Percentiles rank a stretch among this genome's conserved stretches.
Conservation (phyloP, 106 monocot genomes). For the Cymbidium sinense region DNA sequence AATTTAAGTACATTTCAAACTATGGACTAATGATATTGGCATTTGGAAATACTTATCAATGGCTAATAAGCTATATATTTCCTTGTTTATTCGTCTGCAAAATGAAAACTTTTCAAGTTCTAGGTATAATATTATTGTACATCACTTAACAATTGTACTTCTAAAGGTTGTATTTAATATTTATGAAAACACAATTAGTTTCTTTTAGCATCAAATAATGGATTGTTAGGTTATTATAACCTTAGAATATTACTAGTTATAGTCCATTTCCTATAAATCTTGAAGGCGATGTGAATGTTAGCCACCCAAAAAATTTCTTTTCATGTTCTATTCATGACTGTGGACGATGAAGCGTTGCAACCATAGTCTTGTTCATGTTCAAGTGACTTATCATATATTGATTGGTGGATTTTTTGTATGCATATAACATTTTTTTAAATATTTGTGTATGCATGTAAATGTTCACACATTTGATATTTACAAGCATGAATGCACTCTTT, state of each 20-base stretch:
- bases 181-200: not conserved
- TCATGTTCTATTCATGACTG: not conserved
- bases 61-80: not conserved
- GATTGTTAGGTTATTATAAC: not conserved
- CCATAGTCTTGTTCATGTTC: not conserved
- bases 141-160: not conserved
- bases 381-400: not conserved
- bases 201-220: not conserved
- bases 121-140: not conserved
- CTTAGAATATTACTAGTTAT: not conserved
- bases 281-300: not conserved
- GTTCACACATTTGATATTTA: not conserved
- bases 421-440: not conserved
- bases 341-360: not conserved
- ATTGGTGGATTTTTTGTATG: not conserved
- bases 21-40: not conserved
- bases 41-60: not conserved
- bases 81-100: not conserved
- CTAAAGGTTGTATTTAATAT: no score
- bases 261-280: no score
- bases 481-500: no score
- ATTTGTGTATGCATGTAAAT: not conserved
- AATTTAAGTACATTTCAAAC: not conserved
- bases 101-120: not conserved
- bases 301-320: not conserved